Evolutionary conservation across 1,139 yeast species (phyloP).

Genomic region (Scheffersomyces segobiensis): DNA sequence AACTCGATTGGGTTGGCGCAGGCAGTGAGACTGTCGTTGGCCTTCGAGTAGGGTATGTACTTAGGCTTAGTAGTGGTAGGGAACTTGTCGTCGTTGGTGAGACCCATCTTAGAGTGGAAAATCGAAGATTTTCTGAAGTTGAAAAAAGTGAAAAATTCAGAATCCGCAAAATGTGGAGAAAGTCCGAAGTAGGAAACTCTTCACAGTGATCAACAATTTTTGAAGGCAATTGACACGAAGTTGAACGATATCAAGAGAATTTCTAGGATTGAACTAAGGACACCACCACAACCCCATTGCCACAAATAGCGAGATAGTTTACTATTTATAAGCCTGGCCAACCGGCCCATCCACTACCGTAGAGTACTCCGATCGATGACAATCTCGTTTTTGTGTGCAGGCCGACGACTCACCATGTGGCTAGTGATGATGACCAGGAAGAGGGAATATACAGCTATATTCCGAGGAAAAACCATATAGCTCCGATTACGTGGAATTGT

Average conservation of each 20-base stretch:
- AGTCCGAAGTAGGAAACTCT: background rate
- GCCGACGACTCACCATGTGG: background rate
- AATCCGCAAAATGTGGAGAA: background rate
- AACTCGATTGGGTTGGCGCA: slow-evolving; percentile 42
- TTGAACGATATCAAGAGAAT: background rate
- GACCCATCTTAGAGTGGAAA: background rate
- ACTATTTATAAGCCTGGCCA: background rate
- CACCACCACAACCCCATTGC: background rate
- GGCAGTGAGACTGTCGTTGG: slow-evolving; percentile 41
- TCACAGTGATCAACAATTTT: background rate
- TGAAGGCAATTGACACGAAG: background rate
- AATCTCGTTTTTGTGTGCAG: background rate
- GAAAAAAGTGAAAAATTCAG: background rate
- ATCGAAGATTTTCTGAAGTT: background rate
- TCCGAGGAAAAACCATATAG: background rate
- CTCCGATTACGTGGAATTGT: background rate
- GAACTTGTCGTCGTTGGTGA: slow-evolving; percentile 26
- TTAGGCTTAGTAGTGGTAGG: slow-evolving; percentile 56
- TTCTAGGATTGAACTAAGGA: background rate
- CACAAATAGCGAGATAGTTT: background rate
- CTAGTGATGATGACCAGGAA: background rate
- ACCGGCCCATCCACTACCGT: background rate
- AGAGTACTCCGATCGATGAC: background rate
- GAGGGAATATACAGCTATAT: background rate
- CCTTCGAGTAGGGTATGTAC: slow-evolving; percentile 58